These are phyloP conservation scores for Calendula officinalis DNA, from an alignment of 129 eudicot genomes.

Conservation along the genomic window DNA sequence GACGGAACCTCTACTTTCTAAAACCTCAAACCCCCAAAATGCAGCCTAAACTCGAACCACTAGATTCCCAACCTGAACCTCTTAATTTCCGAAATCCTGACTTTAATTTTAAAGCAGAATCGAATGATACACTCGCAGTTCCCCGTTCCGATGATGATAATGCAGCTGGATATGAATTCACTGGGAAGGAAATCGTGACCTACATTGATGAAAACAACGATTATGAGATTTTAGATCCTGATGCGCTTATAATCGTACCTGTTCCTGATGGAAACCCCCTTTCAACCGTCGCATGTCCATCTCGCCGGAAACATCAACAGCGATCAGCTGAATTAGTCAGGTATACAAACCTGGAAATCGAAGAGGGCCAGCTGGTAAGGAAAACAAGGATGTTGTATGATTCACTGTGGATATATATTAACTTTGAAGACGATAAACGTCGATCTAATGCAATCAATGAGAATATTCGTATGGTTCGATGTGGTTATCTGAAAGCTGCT, in stretches of 20 bases:
- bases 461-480: not conserved
- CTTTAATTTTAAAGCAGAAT: no score
- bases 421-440: not conserved
- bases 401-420: not conserved
- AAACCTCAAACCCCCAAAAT: no score
- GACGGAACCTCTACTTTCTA: no score
- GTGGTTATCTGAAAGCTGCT: not conserved
- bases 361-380: slow-evolving; percentile 41
- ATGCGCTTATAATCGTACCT: slow-evolving; percentile 36
- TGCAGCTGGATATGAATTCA: slow-evolving; percentile 30
- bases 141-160: slow-evolving; percentile 17
- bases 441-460: not conserved
- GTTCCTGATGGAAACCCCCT: slow-evolving; percentile 14
- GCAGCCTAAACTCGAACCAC: no score
- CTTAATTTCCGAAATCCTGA: no score
- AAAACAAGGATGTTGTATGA: slow-evolving; percentile 36
- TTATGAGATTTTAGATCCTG: slow-evolving; percentile 4
- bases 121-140: not conserved
- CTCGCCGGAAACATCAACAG: slow-evolving; percentile 25
- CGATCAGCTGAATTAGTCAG: slow-evolving; percentile 58
- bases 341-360: slow-evolving; percentile 35
- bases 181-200: slow-evolving; percentile 33
- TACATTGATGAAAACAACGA: slow-evolving; percentile 12
- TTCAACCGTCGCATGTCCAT: slow-evolving; percentile 12
- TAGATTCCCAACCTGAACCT: no score